Base-by-base conservation (phyloP, 306 rosid genomes). In the Glycine latifolia region DNA sequence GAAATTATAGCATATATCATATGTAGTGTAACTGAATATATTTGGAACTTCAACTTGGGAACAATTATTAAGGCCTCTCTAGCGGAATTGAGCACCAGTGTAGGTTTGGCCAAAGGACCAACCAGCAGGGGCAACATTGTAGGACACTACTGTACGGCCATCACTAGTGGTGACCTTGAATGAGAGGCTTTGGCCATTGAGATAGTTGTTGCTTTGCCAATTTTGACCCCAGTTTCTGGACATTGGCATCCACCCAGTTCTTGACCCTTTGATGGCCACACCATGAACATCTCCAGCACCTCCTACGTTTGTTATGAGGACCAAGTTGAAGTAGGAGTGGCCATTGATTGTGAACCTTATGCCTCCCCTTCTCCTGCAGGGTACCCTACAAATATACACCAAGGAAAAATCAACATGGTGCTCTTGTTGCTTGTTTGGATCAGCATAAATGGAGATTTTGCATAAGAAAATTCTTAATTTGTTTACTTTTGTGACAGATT, bases 101-200 rank as follows among this genome's bases (percentile, higher is more conserved):
- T 77, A 95, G 82, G 98, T 95, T 92, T 95, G 99, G 31, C 99
- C 99, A 71, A 93, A 95, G 84, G 98, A 93, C 99, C 99, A 95
- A 14, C 85, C 79, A 15, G 97, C 78, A 0, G 98, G 97, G 17
- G 95, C 94, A 79, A 70, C 97, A 44, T 93, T 95, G 87, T 79
- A n/a, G 68, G 99, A 91, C 17, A 95, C 87, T 11, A 88, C 86
- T 5, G 85, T 89, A 0, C 77, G 90, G 59, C 97, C 98, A 74
- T 93, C 93, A 67, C 99, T 95, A 4, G 99, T 87, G 31, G 93
- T 91, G 76, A 95, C 93, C 91, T 95, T 95, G 79, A 95, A 93
- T 3, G 99, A 95, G 33, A 95, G 88, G 87, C 89, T 71, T 67
- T 95, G 99, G 14, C 98, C 99, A 41, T 95, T 93, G 10, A 95